Base-by-base conservation (phyloP, 2,329 filamentous ascomycete species). In the Keithomyces neogunnii region DNA sequence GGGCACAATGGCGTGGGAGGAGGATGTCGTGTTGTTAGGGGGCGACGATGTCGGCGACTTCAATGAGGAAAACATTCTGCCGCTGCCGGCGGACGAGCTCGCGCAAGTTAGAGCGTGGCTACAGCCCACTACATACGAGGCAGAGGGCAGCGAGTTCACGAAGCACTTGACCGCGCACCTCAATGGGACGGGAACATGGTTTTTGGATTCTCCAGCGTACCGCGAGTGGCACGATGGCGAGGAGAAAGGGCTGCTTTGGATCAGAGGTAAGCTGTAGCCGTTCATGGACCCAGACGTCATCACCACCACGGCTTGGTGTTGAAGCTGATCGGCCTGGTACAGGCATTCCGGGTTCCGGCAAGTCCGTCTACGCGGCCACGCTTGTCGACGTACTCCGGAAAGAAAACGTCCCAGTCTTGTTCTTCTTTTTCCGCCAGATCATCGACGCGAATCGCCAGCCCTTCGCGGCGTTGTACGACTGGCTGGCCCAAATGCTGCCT, bases 361-460 rank as follows among this genome's bases (percentile, higher is more conserved):
- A 69, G 53, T 68, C 66, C 8, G 66, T 69, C 43, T 56, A 64
- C 44, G 63, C 66, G 6, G 65, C 64, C 11, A 59, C 49, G 2
- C 48, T 66, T 13, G 55, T 62, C n/a, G 26, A 59, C n/a, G 49
- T 59, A 5, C 5, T 60, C 49, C 10, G 46, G 40, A 45, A 45
- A n/a, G 35, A 51, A 4, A 48, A 53, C 19, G 48, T 44, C 3
- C 63, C 64, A 0, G 63, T 70, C 2, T 59, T 70, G 0, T 69
- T 61, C 56, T 70, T 71, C 56, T 70, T 70, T 57, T 70, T 70
- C 51, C 62, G 68, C 4, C 66, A 70, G 52, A 69, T 68, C 49
- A 63, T 70, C 51, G 62, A 65, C 28, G 63, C 62, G 1, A 69
- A 70, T 46, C 64, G 66, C 47, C 49, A 55, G 4, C 62, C 67